Conservation (phyloP, 306 rosid species). For the Fagus crenata region DNA sequence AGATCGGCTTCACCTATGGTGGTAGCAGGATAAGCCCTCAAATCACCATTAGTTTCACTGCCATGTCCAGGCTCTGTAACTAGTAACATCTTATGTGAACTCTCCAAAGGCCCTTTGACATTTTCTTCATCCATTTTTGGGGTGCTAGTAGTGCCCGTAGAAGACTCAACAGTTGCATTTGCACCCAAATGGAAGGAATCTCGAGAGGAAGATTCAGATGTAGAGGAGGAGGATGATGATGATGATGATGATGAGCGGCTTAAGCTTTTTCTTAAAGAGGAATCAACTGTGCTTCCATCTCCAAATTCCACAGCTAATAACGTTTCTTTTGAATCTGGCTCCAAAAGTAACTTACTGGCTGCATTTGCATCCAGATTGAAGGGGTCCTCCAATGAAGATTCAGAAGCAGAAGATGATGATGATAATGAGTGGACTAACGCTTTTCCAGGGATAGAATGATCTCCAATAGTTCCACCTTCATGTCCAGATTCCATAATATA, state of each 20-base stretch:
- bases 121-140: not conserved
- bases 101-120: not conserved
- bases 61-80: not conserved
- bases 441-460: constrained; percentile 11
- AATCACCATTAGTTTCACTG: not conserved
- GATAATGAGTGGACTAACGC: constrained; percentile 10
- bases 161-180: not conserved
- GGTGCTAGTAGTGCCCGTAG: not conserved
- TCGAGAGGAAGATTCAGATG: constrained; percentile 15
- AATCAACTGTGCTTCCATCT: constrained; percentile 13
- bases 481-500: constrained; percentile 33
- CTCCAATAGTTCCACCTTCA: constrained; percentile 15
- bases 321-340: not conserved
- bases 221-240: constrained; percentile 26
- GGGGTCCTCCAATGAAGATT: constrained; percentile 24
- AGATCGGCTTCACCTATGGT: constrained; percentile 1
- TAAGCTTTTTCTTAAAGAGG: not conserved
- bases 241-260: constrained; percentile 19
- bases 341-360: not conserved
- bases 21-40: not conserved
- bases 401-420: constrained; percentile 19
- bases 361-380: constrained; percentile 3
- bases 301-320: constrained; percentile 24
- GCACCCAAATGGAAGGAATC: not conserved
- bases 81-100: not conserved